phyloP scores from a whole-genome alignment of 495 filamentous ascomycete species.

The Talaromyces liani region DNA sequence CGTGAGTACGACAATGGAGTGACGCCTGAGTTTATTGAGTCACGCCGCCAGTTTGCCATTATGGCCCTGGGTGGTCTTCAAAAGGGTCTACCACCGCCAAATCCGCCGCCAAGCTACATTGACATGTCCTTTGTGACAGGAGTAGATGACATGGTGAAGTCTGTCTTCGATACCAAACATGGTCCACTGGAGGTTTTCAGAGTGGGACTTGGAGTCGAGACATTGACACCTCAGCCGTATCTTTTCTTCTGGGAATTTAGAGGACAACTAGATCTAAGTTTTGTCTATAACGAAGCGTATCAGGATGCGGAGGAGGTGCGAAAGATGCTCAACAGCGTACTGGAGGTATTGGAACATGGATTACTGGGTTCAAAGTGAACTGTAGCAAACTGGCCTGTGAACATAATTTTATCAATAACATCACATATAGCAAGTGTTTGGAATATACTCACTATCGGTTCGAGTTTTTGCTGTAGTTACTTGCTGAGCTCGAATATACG shows the following conservation, averaged over 20 bases:
- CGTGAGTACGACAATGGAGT: conserved; percentile 17
- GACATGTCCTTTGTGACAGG: conserved; percentile 22
- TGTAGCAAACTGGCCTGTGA: background rate
- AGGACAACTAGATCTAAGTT: conserved; percentile 16
- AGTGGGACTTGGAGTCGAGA: conserved; percentile 19
- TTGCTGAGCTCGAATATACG: too few relatives aligned
- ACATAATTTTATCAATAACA: background rate
- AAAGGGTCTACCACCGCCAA: conserved; percentile 7
- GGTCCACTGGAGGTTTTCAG: conserved; percentile 16
- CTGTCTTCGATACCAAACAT: conserved; percentile 14
- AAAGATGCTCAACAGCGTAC: background rate
- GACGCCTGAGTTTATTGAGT: conserved; percentile 13
- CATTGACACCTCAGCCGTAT: conserved; percentile 16
- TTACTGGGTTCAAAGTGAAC: background rate
- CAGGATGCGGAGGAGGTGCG: conserved; percentile 1
- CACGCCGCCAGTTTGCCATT: conserved; percentile 22
- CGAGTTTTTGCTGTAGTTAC: too few relatives aligned
- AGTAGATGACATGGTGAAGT: conserved; percentile 17
- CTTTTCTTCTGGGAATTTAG: conserved; percentile 21
- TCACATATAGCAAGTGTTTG: background rate
- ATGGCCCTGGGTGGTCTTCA: conserved; percentile 9
- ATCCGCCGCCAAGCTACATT: conserved; percentile 18
- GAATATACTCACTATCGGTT: background rate
- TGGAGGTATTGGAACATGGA: background rate
- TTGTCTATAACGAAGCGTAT: conserved; percentile 26